Conservation (phyloP, 805 yeast species). For the Scheffersomyces ergatensis region DNA sequence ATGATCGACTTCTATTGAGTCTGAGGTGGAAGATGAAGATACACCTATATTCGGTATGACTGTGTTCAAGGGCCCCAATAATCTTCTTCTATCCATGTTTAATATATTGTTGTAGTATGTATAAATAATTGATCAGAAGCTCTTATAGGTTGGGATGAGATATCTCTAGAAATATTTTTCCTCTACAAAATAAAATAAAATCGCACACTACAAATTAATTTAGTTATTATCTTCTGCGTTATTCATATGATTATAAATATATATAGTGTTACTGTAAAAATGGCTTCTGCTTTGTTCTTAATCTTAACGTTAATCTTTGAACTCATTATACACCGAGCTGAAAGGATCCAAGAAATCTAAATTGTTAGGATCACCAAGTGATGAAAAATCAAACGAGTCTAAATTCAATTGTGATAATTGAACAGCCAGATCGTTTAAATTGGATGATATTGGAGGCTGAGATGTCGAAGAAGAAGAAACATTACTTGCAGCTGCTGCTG, state of each 20-base stretch:
- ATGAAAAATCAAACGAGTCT: conserved; percentile 18
- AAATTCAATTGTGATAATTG: conserved; percentile 9
- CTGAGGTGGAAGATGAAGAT: conserved; percentile 3
- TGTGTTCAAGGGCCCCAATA: conserved; percentile 78
- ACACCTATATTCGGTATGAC: conserved; percentile 26
- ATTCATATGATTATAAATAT: neutral
- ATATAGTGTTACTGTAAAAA: neutral
- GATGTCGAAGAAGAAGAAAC: neutral
- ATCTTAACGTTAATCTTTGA: neutral
- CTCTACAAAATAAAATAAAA: too few relatives aligned
- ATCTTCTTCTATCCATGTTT: conserved; percentile 77
- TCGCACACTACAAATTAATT: too few relatives aligned
- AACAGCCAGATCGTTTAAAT: neutral
- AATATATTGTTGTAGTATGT: too few relatives aligned
- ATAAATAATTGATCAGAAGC: too few relatives aligned
- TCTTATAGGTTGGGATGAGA: too few relatives aligned
- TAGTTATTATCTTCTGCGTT: too few relatives aligned
- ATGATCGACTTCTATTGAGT: neutral
- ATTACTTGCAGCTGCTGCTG: neutral
- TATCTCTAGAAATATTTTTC: too few relatives aligned
- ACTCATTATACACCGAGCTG: conserved; percentile 6
- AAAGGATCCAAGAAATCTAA: conserved; percentile 26
- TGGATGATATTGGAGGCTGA: neutral
- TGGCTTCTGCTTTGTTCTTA: neutral
- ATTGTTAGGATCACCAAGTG: conserved; percentile 13